phyloP scores from a whole-genome alignment of 2,329 filamentous ascomycete species.

The Fusarium abutilonis region DNA sequence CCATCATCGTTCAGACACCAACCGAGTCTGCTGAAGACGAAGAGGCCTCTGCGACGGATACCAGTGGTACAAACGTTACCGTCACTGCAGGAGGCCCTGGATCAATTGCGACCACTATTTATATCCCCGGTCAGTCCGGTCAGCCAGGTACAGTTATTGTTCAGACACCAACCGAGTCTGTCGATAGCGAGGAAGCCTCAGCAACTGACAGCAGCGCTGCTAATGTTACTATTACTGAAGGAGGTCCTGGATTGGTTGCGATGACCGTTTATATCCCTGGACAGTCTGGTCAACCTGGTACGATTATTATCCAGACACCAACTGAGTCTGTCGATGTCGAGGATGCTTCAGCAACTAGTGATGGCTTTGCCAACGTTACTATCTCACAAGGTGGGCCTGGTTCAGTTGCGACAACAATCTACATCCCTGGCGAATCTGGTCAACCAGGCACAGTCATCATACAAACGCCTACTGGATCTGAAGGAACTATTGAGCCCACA shows the following conservation, averaged over 20 bases:
- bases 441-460: no score
- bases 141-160: neutral
- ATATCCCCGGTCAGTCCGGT: neutral
- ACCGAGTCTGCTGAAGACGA: neutral
- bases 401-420: neutral
- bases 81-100: constrained; percentile 1
- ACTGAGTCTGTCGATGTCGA: neutral
- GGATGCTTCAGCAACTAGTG: neutral
- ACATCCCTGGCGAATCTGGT: neutral
- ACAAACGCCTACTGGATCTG: neutral
- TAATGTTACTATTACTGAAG: neutral
- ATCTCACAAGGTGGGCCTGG: neutral
- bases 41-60: neutral
- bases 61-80: neutral
- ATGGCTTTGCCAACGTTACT: neutral
- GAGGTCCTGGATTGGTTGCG: neutral
- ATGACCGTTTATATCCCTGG: neutral
- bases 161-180: neutral
- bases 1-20: neutral
- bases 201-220: neutral
- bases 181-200: neutral
- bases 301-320: neutral
- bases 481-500: neutral
- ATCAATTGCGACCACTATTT: neutral
- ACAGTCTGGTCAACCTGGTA: neutral